Evolutionary conservation across 2,329 filamentous ascomycete species (phyloP).

Genomic region (Polytolypa hystricis): DNA sequence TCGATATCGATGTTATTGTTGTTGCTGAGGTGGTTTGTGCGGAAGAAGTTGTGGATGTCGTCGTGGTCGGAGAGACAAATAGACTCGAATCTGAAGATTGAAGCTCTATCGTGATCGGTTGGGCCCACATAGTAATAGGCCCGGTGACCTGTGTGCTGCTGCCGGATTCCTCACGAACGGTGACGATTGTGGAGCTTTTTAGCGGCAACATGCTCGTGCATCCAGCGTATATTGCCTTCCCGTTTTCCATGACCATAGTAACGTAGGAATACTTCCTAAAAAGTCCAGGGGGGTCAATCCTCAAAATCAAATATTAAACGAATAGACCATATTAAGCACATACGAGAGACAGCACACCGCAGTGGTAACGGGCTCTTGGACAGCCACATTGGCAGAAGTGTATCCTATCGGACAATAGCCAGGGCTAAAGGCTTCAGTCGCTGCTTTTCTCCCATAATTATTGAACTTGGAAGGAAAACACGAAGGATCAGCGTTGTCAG

Average conservation of each 20-base stretch:
- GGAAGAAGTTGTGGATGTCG: neutral
- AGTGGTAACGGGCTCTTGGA: slow-evolving; percentile 13
- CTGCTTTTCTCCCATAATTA: slow-evolving; percentile 10
- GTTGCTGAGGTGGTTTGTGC: neutral
- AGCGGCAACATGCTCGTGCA: slow-evolving; percentile 12
- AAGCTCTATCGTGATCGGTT: slow-evolving; percentile 12
- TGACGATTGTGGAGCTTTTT: slow-evolving; percentile 8
- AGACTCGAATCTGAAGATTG: slow-evolving; percentile 7
- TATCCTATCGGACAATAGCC: slow-evolving; percentile 19
- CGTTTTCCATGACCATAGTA: neutral
- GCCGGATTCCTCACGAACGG: slow-evolving; percentile 5
- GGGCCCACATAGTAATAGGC: slow-evolving; percentile 20
- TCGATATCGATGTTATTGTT: slow-evolving; percentile 1
- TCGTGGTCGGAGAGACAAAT: slow-evolving; percentile 6
- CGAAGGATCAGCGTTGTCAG: slow-evolving; percentile 4
- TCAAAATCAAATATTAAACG: neutral
- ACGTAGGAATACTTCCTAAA: neutral
- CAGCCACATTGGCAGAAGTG: slow-evolving; percentile 13
- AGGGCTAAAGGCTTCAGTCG: slow-evolving; percentile 14
- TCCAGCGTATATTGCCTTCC: slow-evolving; percentile 10
- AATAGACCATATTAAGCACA: neutral
- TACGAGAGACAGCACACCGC: slow-evolving; percentile 19
- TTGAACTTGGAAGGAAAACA: slow-evolving; percentile 12
- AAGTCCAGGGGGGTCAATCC: neutral
- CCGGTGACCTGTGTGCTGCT: slow-evolving; percentile 13